These are phyloP conservation scores for Tuber calosporum DNA, from an alignment of 495 filamentous ascomycete species.

Conservation along the genomic window DNA sequence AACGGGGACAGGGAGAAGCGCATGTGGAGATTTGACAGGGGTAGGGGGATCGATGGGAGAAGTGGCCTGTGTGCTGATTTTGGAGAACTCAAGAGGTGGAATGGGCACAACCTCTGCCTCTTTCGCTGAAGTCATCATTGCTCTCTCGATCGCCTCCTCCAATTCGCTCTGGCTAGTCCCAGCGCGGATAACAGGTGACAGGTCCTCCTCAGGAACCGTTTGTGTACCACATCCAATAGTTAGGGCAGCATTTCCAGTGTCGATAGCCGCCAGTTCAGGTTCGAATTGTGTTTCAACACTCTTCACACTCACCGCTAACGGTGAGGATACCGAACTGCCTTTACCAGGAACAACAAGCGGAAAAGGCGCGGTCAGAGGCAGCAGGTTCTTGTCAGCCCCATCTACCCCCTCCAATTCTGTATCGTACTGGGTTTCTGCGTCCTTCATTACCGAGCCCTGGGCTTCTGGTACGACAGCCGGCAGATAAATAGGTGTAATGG, in stretches of 20 bases:
- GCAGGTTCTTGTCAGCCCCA: constrained; percentile 1
- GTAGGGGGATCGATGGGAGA: constrained; percentile 27
- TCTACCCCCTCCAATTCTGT: constrained; percentile 16
- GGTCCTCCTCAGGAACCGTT: constrained; percentile 1
- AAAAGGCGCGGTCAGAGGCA: neutral
- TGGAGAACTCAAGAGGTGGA: constrained; percentile 31
- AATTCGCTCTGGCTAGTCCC: constrained; percentile 16
- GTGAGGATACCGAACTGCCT: neutral
- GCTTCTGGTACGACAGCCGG: constrained; percentile 9
- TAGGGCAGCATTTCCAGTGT: neutral
- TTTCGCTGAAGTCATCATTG: constrained; percentile 20
- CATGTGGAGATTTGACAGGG: neutral
- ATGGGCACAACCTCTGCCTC: constrained; percentile 25
- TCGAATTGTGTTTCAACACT: neutral
- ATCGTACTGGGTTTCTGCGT: constrained; percentile 32
- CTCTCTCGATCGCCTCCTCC: constrained; percentile 8
- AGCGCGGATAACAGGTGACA: constrained; percentile 9
- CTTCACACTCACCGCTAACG: neutral
- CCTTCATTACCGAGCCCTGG: constrained; percentile 17
- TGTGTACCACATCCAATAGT: constrained; percentile 8
- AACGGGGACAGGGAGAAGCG: constrained; percentile 14
- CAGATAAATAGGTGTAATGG: neutral
- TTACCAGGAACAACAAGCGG: neutral
- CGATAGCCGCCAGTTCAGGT: neutral
- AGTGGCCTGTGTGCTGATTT: constrained; percentile 27